Evolutionary conservation across 2,329 filamentous ascomycete species (phyloP), one percentile per base, ranked within the genome.

Genomic region (Diaporthe citriasiana): DNA sequence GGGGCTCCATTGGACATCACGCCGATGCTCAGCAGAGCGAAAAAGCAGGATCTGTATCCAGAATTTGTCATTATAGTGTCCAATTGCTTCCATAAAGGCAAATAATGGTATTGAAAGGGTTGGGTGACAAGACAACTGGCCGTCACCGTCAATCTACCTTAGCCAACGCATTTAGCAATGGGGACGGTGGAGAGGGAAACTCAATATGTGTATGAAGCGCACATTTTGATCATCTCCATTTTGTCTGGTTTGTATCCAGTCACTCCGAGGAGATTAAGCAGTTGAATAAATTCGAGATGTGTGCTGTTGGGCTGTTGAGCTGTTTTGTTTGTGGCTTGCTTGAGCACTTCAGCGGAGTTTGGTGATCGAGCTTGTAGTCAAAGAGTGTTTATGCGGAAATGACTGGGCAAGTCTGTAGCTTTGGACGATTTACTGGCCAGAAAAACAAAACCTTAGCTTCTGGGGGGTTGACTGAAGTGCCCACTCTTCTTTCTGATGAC

Each of bases 171-270:
- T 9, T n/a, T 1, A 60, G 38, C 3, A 19, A 15, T 25, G 55
- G 17, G 13, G 3, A 45, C 33, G 27, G 22, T 3, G 17, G 27
- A 4, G 53, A 33, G 35, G 17, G 17, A 22, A 10, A 4, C 22
- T 30, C 25, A 22, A 35, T 15, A 30, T 30, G 38, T 40, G 12
- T 19, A 19, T 17, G 22, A 6, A 15, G 22, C 72, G 15, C 53
- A 73, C 72, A 71, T 65, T 17, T 65, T 73, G 30, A 71, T 27
- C 12, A 17, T 30, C n/a, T 38, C 56, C 66, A 73, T 73, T 6
- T 30, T 30, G 47, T 6, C 3, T 25, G 17, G 40, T 17, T n/a
- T 40, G 17, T 9, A 33, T 45, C 7, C 7, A 15, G 33, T 30
- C 19, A 30, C 25, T 35, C 25, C 8, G 55, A 38, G 19, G 25